Evolutionary conservation across 2,329 filamentous ascomycete species (phyloP), one percentile per base, ranked within the genome.

Genomic region (Lachnellula occidentalis): DNA sequence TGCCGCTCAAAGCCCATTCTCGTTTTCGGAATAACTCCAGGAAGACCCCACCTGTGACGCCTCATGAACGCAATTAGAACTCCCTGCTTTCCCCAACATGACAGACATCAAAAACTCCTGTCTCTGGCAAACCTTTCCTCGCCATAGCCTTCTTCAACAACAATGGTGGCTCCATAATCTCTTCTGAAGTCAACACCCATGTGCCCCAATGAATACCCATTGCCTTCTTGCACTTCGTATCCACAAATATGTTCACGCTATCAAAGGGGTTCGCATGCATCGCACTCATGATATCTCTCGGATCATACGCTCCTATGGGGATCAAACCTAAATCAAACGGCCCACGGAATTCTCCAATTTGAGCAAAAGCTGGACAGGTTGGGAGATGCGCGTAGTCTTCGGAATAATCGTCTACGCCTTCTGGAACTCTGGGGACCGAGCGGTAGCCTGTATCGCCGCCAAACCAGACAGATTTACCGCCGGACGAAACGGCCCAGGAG

Each of bases 191-290:
- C 62, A 66, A 50, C 2, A 61, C 85, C 90, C 92, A 96, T 0
- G 88, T 86, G 2, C 91, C 92, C 91, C 92, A 96, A 68, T 96
- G 92, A 63, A 96, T 96, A 1, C 83, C 92, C 74, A 96, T 78
- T 21, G 91, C 92, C 17, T 74, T 76, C 64, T 81, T 77, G 74
- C 92, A 96, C 62, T 79, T 80, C 1, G 90, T 95, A 64, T 96
- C 92, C 6, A 77, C 71, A 71, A 96, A 96, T 63, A 97, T 96
- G 65, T 94, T 90, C 37, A 96, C 91, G 0, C 86, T 82, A 68
- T 97, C 92, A 61, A 83, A 85, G 0, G 92, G 92, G 68, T 95
- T 88, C 7, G 88, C 87, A 69, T 97, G 92, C 79, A 95, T 85
- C 19, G 83, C 75, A 46, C 85, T 90, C 76, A 94, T 92, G 58